Evolutionary conservation across 257 asterid species (phyloP), one percentile per base, ranked within the genome.

Genomic region (Capsicum baccatum): DNA sequence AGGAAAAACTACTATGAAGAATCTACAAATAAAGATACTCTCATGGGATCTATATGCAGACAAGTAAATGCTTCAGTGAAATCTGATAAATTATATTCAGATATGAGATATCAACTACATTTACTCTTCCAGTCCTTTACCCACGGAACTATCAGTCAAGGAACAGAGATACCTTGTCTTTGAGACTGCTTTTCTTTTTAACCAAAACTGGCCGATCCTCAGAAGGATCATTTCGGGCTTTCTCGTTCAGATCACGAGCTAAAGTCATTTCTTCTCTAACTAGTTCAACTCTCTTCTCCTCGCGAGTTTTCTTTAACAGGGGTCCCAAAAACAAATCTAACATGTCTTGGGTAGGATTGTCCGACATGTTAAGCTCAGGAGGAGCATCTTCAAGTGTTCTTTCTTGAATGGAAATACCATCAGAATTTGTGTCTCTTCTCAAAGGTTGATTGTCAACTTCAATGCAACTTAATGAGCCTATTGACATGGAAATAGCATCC

Each of bases 171-270:
- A 89, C 93, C 89, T 85, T 86, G 59, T 90, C 93, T 84, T 85
- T 90, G 58, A 90, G 89, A 83, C 93, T 90, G 86, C 85, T 82
- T 70, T 89, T 90, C 87, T 90, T 89, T 86, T 90, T 90, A 21
- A 82, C 69, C 17, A 85, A 58, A 2, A 54, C 81, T 39, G 74
- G 86, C 10, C 26, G 85, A 80, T 71, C 82, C 74, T 62, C 86
- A 54, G 80, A 60, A 52, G 54, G 82, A 48, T 50, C 73, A 19
- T 79, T 70, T 6, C 8, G 76, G 3, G 54, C 42, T 42, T 81
- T 87, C 71, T 73, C 81, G 37, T 42, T 71, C 56, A 42, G 67
- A 52, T 85, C 86, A 79, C 12, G 21, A 56, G 79, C 82, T 74
- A 88, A 80, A 19, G 58, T 81, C 15, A 79, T 70, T 35, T 86